Conservation (phyloP, 2,329 filamentous ascomycete genomes). For the Thielaviopsis ethacetica region DNA sequence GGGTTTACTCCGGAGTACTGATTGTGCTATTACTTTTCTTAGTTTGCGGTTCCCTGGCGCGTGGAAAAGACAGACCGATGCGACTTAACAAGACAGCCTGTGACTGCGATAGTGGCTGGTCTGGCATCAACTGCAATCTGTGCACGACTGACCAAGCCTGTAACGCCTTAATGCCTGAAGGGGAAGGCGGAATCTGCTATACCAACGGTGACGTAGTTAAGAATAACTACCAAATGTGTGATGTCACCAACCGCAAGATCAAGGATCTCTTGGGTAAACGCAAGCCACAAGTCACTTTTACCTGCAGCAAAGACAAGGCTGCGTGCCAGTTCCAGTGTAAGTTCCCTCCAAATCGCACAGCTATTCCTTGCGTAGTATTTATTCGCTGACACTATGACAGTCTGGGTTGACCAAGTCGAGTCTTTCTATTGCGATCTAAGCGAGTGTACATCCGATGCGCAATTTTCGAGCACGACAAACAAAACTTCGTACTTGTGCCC, state of each 20-base stretch:
- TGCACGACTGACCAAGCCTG: slow-evolving; percentile 74
- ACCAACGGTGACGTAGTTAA: slow-evolving; percentile 79
- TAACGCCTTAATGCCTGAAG: slow-evolving; percentile 70
- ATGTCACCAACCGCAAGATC: slow-evolving; percentile 93
- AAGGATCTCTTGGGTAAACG: slow-evolving; percentile 68
- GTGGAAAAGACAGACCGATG: slow-evolving; percentile 62
- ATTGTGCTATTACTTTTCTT: slow-evolving; percentile 1
- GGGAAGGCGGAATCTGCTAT: slow-evolving; percentile 77
- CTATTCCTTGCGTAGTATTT: not conserved
- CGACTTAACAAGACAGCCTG: slow-evolving; percentile 51
- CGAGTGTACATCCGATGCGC: slow-evolving; percentile 57
- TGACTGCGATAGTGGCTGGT: slow-evolving; percentile 84
- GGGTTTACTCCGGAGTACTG: not conserved
- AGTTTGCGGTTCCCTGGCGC: slow-evolving; percentile 76
- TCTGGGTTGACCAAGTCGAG: slow-evolving; percentile 88
- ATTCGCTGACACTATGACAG: slow-evolving; percentile 24
- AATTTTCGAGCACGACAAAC: slow-evolving; percentile 56
- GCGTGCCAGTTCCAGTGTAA: slow-evolving; percentile 90
- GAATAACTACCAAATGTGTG: slow-evolving; percentile 94
- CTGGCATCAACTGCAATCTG: slow-evolving; percentile 95
- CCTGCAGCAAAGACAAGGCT: slow-evolving; percentile 56
- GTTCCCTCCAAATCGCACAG: slow-evolving; percentile 16
- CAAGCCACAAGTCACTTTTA: slow-evolving; percentile 88
- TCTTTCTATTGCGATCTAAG: slow-evolving; percentile 92
- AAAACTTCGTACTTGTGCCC: slow-evolving; percentile 73